Evolutionary conservation across 2,329 filamentous ascomycete species (phyloP).

Genomic region (Chlorencoelia australis): DNA sequence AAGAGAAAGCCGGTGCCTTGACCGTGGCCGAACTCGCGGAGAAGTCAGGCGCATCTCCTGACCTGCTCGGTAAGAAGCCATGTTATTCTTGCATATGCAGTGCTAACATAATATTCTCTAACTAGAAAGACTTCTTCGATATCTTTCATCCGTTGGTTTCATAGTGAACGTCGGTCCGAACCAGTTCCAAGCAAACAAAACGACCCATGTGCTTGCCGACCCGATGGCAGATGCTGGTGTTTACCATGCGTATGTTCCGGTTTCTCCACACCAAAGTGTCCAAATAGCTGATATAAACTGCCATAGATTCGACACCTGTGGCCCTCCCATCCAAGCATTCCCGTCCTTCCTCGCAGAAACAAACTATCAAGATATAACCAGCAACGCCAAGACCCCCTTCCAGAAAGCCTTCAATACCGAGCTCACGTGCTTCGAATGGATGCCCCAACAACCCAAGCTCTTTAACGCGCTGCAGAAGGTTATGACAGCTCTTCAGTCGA

Average conservation of each 20-base stretch:
- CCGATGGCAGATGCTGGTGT: neutral
- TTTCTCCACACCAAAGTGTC: neutral
- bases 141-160: conserved; percentile 5
- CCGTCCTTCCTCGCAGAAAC: neutral
- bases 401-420: neutral
- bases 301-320: neutral
- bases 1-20: too few species aligned
- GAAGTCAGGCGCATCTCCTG: too few species aligned
- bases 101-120: too few species aligned
- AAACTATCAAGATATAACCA: neutral
- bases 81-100: too few species aligned
- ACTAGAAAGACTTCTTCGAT: conserved; percentile 1
- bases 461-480: neutral
- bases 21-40: too few species aligned
- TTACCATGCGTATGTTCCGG: conserved; percentile 1
- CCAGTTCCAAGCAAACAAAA: neutral
- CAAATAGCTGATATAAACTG: neutral
- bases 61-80: too few species aligned
- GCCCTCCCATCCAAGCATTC: neutral
- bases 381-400: neutral
- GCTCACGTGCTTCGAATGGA: neutral
- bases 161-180: conserved; percentile 3
- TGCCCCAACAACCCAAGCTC: neutral
- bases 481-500: conserved; percentile 1
- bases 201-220: neutral